These are phyloP conservation scores for Linnemannia elongata DNA, from an alignment of 192 early-diverging fungal species.

Conservation along the genomic window DNA sequence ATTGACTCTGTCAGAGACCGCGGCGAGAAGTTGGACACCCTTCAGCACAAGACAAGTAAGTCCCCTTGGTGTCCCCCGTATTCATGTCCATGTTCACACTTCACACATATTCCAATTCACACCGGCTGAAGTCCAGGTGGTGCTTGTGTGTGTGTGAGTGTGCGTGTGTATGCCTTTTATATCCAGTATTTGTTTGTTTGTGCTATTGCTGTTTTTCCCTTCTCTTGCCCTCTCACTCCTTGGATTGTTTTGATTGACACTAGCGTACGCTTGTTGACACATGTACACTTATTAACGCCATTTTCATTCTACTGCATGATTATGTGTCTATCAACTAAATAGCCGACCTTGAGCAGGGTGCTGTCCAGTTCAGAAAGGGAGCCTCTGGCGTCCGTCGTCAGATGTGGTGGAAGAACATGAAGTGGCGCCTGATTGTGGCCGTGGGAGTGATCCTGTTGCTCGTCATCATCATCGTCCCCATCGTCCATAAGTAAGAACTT, in stretches of 20 bases:
- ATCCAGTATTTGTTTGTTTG: not conserved
- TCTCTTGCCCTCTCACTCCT: not conserved
- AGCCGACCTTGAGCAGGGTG: slow-evolving; percentile 56
- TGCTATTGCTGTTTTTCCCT: not conserved
- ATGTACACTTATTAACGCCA: not conserved
- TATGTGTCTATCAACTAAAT: not conserved
- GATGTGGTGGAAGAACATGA: slow-evolving; percentile 99
- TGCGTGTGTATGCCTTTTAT: not conserved
- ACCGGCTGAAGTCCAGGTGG: not conserved
- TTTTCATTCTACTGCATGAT: not conserved
- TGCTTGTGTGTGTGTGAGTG: not conserved
- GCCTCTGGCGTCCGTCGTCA: slow-evolving; percentile 85
- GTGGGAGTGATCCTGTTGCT: slow-evolving; percentile 82
- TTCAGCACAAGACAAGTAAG: slow-evolving; percentile 86
- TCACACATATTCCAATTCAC: not conserved
- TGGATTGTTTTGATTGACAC: not conserved
- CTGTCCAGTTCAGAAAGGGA: slow-evolving; percentile 77
- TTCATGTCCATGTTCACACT: not conserved
- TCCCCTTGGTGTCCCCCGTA: not conserved
- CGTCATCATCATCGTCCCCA: slow-evolving; percentile 79
- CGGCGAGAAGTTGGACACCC: slow-evolving; percentile 86
- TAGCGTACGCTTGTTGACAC: not conserved
- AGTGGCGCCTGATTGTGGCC: slow-evolving; percentile 92
- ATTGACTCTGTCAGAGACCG: slow-evolving; percentile 79
- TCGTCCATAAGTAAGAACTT: no score